phyloP scores from a whole-genome alignment of 2,329 filamentous ascomycete species.

The Byssochlamys sp. region DNA sequence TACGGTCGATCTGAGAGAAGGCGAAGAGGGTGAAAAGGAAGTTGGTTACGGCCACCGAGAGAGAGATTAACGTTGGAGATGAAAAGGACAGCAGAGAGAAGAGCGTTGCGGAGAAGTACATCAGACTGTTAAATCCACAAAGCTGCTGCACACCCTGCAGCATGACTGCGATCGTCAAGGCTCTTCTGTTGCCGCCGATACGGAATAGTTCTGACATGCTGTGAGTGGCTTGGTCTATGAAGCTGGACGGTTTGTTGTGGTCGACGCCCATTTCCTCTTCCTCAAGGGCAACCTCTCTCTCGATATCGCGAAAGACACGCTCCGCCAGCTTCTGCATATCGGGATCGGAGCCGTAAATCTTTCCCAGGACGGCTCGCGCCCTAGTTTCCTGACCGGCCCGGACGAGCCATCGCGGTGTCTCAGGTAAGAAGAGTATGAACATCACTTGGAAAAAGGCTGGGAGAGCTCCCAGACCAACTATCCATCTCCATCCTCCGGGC shows the following conservation, averaged over 20 bases:
- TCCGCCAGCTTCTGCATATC: slow-evolving; percentile 44
- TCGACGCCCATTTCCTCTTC: slow-evolving; percentile 33
- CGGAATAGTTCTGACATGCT: slow-evolving; percentile 23
- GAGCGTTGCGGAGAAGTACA: slow-evolving; percentile 83
- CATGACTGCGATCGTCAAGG: slow-evolving; percentile 73
- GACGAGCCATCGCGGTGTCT: slow-evolving; percentile 82
- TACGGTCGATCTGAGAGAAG: slow-evolving; percentile 64
- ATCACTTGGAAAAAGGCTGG: slow-evolving; percentile 64
- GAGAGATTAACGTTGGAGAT: slow-evolving; percentile 67
- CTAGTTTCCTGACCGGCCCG: slow-evolving; percentile 52
- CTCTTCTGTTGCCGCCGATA: slow-evolving; percentile 49
- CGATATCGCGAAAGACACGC: slow-evolving; percentile 57
- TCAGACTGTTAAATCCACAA: slow-evolving; percentile 81
- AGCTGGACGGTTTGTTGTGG: slow-evolving; percentile 11
- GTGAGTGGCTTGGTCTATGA: slow-evolving; percentile 15
- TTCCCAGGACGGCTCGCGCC: slow-evolving; percentile 56
- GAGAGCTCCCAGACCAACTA: slow-evolving; percentile 74
- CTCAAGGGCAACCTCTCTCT: slow-evolving; percentile 65
- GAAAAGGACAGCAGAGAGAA: slow-evolving; percentile 68
- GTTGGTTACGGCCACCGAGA: slow-evolving; percentile 74
- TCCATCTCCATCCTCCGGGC: slow-evolving; percentile 70
- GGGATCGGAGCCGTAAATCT: slow-evolving; percentile 49
- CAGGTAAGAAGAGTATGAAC: slow-evolving; percentile 65
- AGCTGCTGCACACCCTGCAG: slow-evolving; percentile 82
- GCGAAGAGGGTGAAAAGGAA: slow-evolving; percentile 70